Conservation (phyloP, 306 rosid genomes). For the Rubus idaeus region DNA sequence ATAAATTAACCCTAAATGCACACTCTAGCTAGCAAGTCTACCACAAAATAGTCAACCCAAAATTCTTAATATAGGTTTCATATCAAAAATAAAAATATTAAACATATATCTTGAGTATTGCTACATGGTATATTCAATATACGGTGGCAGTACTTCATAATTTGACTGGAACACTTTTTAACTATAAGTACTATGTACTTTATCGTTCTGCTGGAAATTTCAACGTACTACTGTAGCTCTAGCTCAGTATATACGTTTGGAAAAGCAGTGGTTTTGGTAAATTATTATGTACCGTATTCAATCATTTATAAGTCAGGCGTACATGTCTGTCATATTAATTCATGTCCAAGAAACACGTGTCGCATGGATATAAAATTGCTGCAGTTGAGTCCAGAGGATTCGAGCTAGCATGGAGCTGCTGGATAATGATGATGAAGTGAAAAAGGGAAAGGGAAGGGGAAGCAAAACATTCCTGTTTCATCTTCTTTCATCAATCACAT, state of each 20-base stretch:
- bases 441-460: background rate
- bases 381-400: constrained; percentile 18
- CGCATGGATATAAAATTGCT: background rate
- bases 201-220: background rate
- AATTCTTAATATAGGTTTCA: too few relatives aligned
- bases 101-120: background rate
- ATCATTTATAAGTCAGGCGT: background rate
- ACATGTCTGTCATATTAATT: background rate
- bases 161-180: too few relatives aligned
- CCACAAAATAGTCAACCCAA: too few relatives aligned
- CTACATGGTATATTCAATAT: background rate
- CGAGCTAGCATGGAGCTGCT: background rate
- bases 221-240: background rate
- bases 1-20: too few relatives aligned
- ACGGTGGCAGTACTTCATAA: background rate
- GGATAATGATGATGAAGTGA: background rate
- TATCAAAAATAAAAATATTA: too few relatives aligned
- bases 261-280: background rate
- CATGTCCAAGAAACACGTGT: background rate
- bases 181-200: background rate
- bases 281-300: background rate
- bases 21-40: too few relatives aligned
- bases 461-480: constrained; percentile 20
- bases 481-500: constrained; percentile 1
- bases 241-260: background rate